Percentiles rank a stretch among this genome's conserved stretches.
Conservation (phyloP, 352 stramenopile genomes). For the Phytopythium montanum region DNA sequence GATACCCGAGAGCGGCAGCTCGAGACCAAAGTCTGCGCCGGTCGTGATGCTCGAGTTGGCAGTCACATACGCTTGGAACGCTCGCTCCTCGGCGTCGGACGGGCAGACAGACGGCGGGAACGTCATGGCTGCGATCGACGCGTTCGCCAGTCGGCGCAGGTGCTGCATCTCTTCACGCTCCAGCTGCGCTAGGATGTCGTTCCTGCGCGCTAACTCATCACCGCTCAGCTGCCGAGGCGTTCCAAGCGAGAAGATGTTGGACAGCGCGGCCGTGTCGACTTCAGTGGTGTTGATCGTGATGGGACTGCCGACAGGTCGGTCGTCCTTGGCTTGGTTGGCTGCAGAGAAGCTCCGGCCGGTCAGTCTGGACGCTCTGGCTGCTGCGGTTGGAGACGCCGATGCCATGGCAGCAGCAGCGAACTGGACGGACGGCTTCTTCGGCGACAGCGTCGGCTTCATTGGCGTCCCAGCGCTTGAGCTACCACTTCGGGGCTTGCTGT, state of each 20-base stretch:
- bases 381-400: neutral
- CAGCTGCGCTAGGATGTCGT: slow-evolving; percentile 46
- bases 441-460: neutral
- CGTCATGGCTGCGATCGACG: slow-evolving; percentile 28
- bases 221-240: slow-evolving; percentile 48
- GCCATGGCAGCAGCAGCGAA: neutral
- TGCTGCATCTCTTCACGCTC: slow-evolving; percentile 27
- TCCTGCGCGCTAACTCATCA: slow-evolving; percentile 41
- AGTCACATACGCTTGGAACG: slow-evolving; percentile 35
- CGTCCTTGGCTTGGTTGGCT: neutral
- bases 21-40: slow-evolving; percentile 4
- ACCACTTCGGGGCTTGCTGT: neutral
- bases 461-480: neutral
- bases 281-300: slow-evolving; percentile 4
- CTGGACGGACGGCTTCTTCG: neutral
- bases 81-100: slow-evolving; percentile 16
- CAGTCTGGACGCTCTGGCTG: neutral
- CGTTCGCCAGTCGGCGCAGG: slow-evolving; percentile 26
- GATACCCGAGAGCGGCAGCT: neutral
- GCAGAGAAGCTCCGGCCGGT: neutral
- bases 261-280: slow-evolving; percentile 26
- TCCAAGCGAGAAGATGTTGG: slow-evolving; percentile 59
- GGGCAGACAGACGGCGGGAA: slow-evolving; percentile 11
- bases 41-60: slow-evolving; percentile 33
- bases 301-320: slow-evolving; percentile 1